Evolutionary conservation across 768 basidiomycete genomes (phyloP), one percentile per base, ranked within the genome.

Genomic region (Roridomyces roridus): DNA sequence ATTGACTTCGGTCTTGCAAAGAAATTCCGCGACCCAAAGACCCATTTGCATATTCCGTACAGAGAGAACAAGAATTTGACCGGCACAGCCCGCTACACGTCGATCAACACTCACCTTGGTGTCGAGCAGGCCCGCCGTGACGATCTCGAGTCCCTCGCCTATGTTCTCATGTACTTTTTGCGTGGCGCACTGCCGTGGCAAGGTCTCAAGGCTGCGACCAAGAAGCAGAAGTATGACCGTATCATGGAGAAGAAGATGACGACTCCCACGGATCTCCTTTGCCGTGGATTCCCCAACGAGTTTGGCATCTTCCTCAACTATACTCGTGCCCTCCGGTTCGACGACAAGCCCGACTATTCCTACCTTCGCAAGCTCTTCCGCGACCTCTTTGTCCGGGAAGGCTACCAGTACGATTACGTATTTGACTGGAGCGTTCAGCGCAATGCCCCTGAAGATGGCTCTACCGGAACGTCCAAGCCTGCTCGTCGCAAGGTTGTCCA

Each of bases 241-340:
- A 99, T 99, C 80, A 99, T 99, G 97, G 97, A 99, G 80, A 99
- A 99, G 87, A 99, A 99, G 87, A 98, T 99, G 95, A 98, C 97
- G 34, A 97, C 95, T 0, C 93, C 95, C 15, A 96, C 93, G 47
- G 95, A 98, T 72, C 82, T 96, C 55, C 87, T 99, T 26, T 98
- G 96, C 81, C 95, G 96, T 65, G 95, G 94, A 17, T 98, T 97
- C 85, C 96, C 97, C 59, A 96, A 95, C 80, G 97, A 99, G 78
- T 97, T 98, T 63, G 96, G 95, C 37, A 97, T 98, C 66, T 98
- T 98, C 85, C 80, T 99, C 68, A 99, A 98, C 80, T 99, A 98
- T 78, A 96, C 96, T 58, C 94, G 97, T 52, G 96, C 96, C 37
- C 90, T 99, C 57, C 94, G 96, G 68, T 99, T 99, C 75, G 97